Base-by-base conservation (phyloP, 1,139 yeast genomes). In the Meyerozyma smithsonii region DNA sequence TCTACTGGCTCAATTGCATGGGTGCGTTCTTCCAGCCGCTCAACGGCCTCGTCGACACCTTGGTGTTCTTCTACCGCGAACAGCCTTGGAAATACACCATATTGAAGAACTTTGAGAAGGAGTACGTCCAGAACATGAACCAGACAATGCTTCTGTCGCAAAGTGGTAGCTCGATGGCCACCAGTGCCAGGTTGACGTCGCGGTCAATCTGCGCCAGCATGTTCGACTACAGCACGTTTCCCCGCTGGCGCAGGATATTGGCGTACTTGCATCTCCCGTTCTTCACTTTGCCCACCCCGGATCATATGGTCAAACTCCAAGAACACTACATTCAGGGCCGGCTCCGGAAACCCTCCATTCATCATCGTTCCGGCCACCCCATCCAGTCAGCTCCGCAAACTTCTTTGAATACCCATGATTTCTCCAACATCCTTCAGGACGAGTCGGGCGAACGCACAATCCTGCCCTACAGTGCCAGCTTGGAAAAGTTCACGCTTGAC, bases 1-100 rank as follows among this genome's bases (percentile, higher is more conserved):
- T 79, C 7, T 74, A 72, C 46, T 84, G 94, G 85, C 60, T 86
- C 35, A 74, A 78, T 41, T 74, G 78, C 38, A 61, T 84, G 44
- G 79, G 85, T 11, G 84, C 94, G 0, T 81, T 82, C 51, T 79
- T 82, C 72, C 89, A 84, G 58, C 92, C 96, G 1, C 73, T 85
- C 48, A 84, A 82, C 58, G 90, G 95, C 38, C 72, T 81, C 37
- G 81, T 88, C 28, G 95, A 89, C 56, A 72, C 90, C 0, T 47
- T 78, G 28, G 96, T 88, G 11, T 88, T 86, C 54, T 66, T 84
- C 35, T 75, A 81, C 46, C 72, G 95, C 39, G 96, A 89, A 57
- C 74, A 67, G 44, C 96, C 96, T 2, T 84, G 90, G 90, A 64
- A 67, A 37, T 65, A 72, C 46, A 70, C 77, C 18, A 63, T 66